Base-by-base conservation (phyloP, 805 yeast species). In the Yamadazyma scolyti region DNA sequence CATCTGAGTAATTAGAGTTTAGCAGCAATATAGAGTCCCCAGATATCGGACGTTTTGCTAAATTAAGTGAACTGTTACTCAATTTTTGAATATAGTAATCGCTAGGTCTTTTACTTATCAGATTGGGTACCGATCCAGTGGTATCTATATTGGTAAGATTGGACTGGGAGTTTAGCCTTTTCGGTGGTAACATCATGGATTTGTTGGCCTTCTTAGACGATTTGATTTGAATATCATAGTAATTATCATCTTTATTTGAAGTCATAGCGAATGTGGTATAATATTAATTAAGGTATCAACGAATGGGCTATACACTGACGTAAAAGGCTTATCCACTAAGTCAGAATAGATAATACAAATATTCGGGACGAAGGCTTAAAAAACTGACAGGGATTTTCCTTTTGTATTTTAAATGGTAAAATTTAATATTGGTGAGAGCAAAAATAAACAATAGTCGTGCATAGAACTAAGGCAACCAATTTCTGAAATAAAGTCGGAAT, bases 61-160 rank as follows among this genome's bases (percentile, higher is more conserved):
- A 37, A 33, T 44, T 46, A 5, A 44, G 14, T 6, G 50, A 31
- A 31, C 51, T 49, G 30, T 40, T 46, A 26, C 49, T 48, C 25
- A 62, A 35, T 33, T 56, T 58, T 33, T 52, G 54, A 22, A 61
- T 50, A 35, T 51, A 65, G 44, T 60, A 62, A 34, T 65, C 70
- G 18, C 68, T 60, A 4, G 71, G 71, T 16, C 71, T 42, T 37
- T 59, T 61, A 3, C 20, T 14, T 11, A 17, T 5, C n/a, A 8
- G 22, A 13, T 12, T 26, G 14, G 14, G 18, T 23, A n/a, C n/a
- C n/a, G n/a, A n/a, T n/a, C n/a, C n/a, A n/a, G n/a, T n/a, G n/a
- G n/a, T n/a, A n/a, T n/a, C n/a, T 10, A 34, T 15, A 9, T 37
- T 40, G 4, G 29, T 13, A 5, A 34, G 15, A 20, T 21, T 32